Conservation (phyloP, 306 rosid genomes). For the Urtica urens region DNA sequence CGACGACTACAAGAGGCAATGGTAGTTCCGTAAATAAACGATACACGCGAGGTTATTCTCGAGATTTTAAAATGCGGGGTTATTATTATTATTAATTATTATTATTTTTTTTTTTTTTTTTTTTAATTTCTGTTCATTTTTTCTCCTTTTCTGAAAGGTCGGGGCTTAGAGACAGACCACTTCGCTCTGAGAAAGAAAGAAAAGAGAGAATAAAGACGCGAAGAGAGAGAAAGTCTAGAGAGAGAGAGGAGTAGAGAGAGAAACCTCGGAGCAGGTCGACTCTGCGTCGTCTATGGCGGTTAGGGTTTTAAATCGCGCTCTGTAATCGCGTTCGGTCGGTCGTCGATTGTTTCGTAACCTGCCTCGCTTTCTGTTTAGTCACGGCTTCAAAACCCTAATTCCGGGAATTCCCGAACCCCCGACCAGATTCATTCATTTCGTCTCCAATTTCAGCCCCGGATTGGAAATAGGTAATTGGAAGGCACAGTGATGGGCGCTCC, state of each 20-base stretch:
- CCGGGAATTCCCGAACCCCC: constrained; percentile 8
- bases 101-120: too few relatives aligned
- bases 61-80: constrained; percentile 24
- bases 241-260: constrained; percentile 22
- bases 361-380: constrained; percentile 25
- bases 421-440: constrained; percentile 15
- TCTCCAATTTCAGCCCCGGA: constrained; percentile 12
- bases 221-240: constrained; percentile 17
- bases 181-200: constrained; percentile 27
- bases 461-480: constrained; percentile 11
- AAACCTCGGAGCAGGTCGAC: constrained; percentile 20
- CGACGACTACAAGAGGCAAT: constrained; percentile 11
- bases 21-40: constrained; percentile 18
- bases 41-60: constrained; percentile 14
- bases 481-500: constrained; percentile 71
- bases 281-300: constrained; percentile 52
- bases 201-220: too few relatives aligned
- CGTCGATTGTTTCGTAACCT: constrained; percentile 12
- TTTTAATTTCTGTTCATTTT: constrained; percentile 15
- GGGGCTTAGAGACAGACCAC: constrained; percentile 30
- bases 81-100: too few relatives aligned
- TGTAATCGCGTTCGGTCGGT: constrained; percentile 25
- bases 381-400: constrained; percentile 56
- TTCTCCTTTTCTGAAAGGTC: constrained; percentile 27
- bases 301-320: constrained; percentile 67